These are phyloP conservation scores for Leptographium lundbergii DNA, from an alignment of 2,329 filamentous ascomycete species.

Conservation along the genomic window DNA sequence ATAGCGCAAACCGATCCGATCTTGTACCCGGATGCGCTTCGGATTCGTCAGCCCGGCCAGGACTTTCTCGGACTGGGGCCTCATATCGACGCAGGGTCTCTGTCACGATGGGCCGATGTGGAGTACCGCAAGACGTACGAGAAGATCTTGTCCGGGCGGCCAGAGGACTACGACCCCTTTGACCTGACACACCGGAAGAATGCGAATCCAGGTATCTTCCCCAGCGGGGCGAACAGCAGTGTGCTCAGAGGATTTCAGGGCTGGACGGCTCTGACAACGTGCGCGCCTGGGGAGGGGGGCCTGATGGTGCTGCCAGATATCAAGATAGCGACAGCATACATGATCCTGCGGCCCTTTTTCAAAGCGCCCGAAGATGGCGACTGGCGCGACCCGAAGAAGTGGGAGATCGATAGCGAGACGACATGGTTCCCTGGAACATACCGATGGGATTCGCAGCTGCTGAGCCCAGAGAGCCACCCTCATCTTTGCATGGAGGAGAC, in stretches of 20 bases:
- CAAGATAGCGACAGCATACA: constrained; percentile 22
- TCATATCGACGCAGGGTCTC: constrained; percentile 29
- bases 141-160: constrained; percentile 23
- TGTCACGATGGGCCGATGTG: constrained; percentile 28
- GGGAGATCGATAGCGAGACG: constrained; percentile 19
- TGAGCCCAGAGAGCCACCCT: constrained; percentile 24
- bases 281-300: constrained; percentile 21
- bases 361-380: constrained; percentile 15
- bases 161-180: constrained; percentile 23
- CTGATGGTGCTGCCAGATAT: constrained; percentile 27
- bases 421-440: constrained; percentile 26
- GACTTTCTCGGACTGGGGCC: constrained; percentile 27
- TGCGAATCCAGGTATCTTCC: constrained; percentile 22
- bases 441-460: constrained; percentile 20
- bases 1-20: constrained; percentile 20
- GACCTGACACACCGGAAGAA: constrained; percentile 22
- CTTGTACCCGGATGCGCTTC: constrained; percentile 25
- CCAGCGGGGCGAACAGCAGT: constrained; percentile 22
- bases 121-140: constrained; percentile 24
- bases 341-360: constrained; percentile 30
- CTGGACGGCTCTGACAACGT: constrained; percentile 27
- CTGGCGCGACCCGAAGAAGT: constrained; percentile 22
- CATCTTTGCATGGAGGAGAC: constrained; percentile 25
- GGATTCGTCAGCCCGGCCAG: constrained; percentile 24
- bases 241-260: constrained; percentile 27